Base-by-base conservation (phyloP, 257 asterid genomes). In the Linderniella brevidens region DNA sequence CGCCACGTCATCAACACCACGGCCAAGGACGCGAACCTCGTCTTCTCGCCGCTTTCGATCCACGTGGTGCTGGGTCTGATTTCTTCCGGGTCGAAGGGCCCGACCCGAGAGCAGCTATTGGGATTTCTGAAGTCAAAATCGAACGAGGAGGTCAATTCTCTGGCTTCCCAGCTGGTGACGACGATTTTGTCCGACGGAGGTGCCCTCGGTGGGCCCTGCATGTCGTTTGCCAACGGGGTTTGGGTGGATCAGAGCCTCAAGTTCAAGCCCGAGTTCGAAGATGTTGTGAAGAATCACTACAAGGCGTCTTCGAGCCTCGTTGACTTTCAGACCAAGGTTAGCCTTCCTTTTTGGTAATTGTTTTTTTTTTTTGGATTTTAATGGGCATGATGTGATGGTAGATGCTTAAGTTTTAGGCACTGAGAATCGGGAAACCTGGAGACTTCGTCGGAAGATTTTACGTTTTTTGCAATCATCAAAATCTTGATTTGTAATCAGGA, bases 41-140 rank as follows among this genome's bases (percentile, higher is more conserved):
- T 70, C 11, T 68, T 77, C 58, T 77, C 79, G 25, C 86, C 82
- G n/a, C 50, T 70, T 19, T 77, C 86, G 42, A 58, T 76, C 59
- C 75, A 73, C 59, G 76, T 60, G 5, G 71, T 64, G 1, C 15
- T 76, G 56, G 65, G 58, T 35, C 38, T 72, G 61, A 55, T 68
- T 6, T 59, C 71, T 9, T 68, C 80, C 59, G 85, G 85, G 40
- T 67, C 85, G 11, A 37, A 9, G 0, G 85, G 75, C 20, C 58
- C 65, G 46, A 72, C 80, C 53, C 64, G 48, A 8, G 49, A 57
- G 37, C 76, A 69, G 70, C 37, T 72, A 12, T 63, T 76, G 17
- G 56, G 55, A 0, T 69, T 58, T 48, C 68, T 76, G 46, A 68
- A 54, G 41, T 55, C 62, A 9, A 35, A 63, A 11, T 59, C 77